These are phyloP conservation scores for Chamaenerion angustifolium DNA, from an alignment of 345 rosid genomes.

Conservation along the genomic window DNA sequence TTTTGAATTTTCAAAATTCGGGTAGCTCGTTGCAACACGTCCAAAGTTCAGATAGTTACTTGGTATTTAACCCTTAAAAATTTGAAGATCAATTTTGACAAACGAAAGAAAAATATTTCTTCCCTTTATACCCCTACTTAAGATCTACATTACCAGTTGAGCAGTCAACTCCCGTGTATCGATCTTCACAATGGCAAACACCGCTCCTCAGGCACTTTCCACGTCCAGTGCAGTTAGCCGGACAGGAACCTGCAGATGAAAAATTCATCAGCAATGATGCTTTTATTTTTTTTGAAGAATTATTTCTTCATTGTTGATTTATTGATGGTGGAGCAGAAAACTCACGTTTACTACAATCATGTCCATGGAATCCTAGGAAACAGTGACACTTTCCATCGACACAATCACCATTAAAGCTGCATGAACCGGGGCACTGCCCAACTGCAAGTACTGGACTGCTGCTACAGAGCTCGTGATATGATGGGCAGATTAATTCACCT, in stretches of 20 bases:
- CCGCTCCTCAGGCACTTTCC: constrained; percentile 78
- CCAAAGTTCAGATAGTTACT: too few relatives aligned
- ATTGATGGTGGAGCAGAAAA: neutral
- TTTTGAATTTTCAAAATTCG: too few relatives aligned
- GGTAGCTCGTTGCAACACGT: too few relatives aligned
- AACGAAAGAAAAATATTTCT: neutral
- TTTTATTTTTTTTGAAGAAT: neutral
- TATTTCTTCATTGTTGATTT: neutral
- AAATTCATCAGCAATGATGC: neutral
- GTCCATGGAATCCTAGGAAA: constrained; percentile 81
- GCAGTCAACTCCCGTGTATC: constrained; percentile 88
- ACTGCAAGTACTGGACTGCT: constrained; percentile 29
- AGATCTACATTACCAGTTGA: constrained; percentile 53
- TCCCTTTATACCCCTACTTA: too few relatives aligned
- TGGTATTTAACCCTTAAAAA: too few relatives aligned
- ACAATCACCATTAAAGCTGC: constrained; percentile 89
- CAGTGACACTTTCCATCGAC: constrained; percentile 76
- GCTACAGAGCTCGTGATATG: constrained; percentile 81
- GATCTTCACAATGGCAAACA: constrained; percentile 55
- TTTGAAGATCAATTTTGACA: neutral
- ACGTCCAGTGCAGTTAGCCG: constrained; percentile 56
- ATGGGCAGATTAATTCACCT: constrained; percentile 92
- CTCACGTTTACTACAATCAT: constrained; percentile 83
- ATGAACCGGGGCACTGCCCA: constrained; percentile 74
- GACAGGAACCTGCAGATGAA: constrained; percentile 57